Base-by-base conservation (phyloP, 2,329 filamentous ascomycete genomes). In the Cytospora mali region DNA sequence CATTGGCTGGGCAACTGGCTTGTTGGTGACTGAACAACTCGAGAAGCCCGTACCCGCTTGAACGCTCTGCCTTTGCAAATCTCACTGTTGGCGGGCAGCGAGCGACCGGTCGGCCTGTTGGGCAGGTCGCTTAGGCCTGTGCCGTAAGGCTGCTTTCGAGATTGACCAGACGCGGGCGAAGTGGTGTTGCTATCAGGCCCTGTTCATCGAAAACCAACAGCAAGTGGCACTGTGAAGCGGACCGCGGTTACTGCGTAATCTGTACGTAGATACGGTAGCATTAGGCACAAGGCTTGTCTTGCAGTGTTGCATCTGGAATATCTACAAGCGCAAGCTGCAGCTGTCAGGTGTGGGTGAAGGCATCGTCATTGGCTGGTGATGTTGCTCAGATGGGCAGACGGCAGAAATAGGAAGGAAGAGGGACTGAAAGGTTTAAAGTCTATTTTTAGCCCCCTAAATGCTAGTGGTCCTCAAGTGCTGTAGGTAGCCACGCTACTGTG, bases 281-380 rank as follows among this genome's bases (percentile, higher is more conserved):
- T 35, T 54, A 52, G 58, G 58, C 58, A 60, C 50, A 23, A 33
- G 50, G 53, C 57, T 42, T 54, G 57, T 28, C 27, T 54, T 29
- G 50, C 50, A 60, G 50, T 60, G 57, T 54, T 48, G 35, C 57
- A 60, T 60, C 57, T 60, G 18, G 33, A 60, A 33, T 14, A 16
- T 18, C 29, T 23, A 48, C 58, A 60, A 60, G 58, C 58, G 57
- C 57, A 51, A 54, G 35, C 58, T 60, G 58, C 58, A 71, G 54
- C 21, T 51, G 35, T 46, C 58, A 52, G 29, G 62, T 28, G 50
- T 51, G 33, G 49, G 28, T 31, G 49, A 61, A 28, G 54, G 14
- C 35, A 50, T 46, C 29, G 10, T 27, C 39, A 64, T 64, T 64
- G 62, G 62, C 23, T 29, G 58, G 48, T 53, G 28, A 42, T 11